Evolutionary conservation across 345 rosid species (phyloP).

Genomic region (Aethionema arabicum): DNA sequence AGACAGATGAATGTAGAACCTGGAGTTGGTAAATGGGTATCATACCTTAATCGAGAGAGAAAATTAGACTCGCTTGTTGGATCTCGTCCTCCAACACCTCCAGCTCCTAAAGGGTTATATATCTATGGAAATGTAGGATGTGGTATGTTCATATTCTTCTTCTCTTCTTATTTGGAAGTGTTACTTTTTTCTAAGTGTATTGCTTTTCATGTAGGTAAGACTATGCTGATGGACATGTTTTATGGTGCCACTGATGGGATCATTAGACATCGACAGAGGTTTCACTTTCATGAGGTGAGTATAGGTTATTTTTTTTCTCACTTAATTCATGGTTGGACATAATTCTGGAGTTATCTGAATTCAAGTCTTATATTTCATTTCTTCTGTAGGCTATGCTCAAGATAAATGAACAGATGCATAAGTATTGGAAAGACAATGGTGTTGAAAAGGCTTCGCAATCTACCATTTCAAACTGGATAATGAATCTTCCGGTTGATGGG

Average conservation of each 20-base stretch:
- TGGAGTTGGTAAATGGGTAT: slow-evolving; percentile 97
- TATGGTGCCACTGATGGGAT: slow-evolving; percentile 67
- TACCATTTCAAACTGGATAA: slow-evolving; percentile 71
- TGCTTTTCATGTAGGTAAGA: slow-evolving; percentile 62
- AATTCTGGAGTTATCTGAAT: not conserved
- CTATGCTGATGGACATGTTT: slow-evolving; percentile 99
- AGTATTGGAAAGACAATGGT: slow-evolving; percentile 79
- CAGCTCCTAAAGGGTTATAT: slow-evolving; percentile 86
- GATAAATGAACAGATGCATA: slow-evolving; percentile 87
- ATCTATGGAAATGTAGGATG: slow-evolving; percentile 91
- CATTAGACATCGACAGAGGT: slow-evolving; percentile 63
- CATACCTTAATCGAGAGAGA: slow-evolving; percentile 86
- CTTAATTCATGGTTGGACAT: not conserved
- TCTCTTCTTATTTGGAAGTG: slow-evolving; percentile 2
- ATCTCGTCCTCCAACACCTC: slow-evolving; percentile 68
- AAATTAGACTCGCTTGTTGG: slow-evolving; percentile 76
- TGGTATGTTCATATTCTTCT: slow-evolving; percentile 49
- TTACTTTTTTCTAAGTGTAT: slow-evolving; percentile 2
- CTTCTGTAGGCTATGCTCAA: slow-evolving; percentile 77
- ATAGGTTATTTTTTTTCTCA: not conserved
- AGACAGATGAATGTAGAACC: slow-evolving; percentile 59
- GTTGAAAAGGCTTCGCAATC: slow-evolving; percentile 58
- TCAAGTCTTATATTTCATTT: not conserved
- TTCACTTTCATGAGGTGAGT: slow-evolving; percentile 87
- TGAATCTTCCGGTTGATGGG: slow-evolving; percentile 78